Evolutionary conservation across 1,284 basidiomycete species (phyloP).

Genomic region (Psilocybe mexicana): DNA sequence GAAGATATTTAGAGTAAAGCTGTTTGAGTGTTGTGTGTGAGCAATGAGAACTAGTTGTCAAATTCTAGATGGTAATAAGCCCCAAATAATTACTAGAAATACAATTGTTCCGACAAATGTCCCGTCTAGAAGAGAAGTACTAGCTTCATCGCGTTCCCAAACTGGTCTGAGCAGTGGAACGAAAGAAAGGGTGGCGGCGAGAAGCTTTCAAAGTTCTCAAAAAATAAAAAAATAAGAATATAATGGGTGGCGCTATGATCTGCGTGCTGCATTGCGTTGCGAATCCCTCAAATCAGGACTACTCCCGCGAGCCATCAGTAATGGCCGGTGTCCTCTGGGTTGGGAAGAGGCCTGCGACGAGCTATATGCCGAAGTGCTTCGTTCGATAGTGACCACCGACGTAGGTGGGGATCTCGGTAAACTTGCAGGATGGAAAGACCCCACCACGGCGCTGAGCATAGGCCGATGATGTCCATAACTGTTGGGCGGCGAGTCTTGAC

Average conservation of each 20-base stretch:
- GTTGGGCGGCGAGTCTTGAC: slow-evolving; percentile 3
- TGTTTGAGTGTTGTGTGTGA: too few relatives aligned
- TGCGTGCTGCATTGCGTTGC: slow-evolving; percentile 1
- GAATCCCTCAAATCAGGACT: slow-evolving; percentile 8
- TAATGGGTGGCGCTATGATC: neutral
- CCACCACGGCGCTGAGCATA: slow-evolving; percentile 8
- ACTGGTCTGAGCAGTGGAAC: neutral
- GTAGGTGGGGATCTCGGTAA: slow-evolving; percentile 4
- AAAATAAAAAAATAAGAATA: neutral
- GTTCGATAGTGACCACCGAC: slow-evolving; percentile 12
- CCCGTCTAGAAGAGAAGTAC: neutral
- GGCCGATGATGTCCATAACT: slow-evolving; percentile 4
- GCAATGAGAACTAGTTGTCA: too few relatives aligned
- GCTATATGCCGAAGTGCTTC: slow-evolving; percentile 7
- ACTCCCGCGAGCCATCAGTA: slow-evolving; percentile 12
- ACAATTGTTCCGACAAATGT: neutral
- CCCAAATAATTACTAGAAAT: too few relatives aligned
- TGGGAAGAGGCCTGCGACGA: neutral
- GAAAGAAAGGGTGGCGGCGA: neutral
- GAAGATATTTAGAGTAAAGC: too few relatives aligned
- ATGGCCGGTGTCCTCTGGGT: slow-evolving; percentile 9
- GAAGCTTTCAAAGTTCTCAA: slow-evolving; percentile 13
- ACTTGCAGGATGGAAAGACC: neutral
- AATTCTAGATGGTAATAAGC: too few relatives aligned
- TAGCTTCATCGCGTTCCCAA: neutral